Base-by-base conservation (phyloP, 768 basidiomycete genomes). In the Leccinellum luteum region DNA sequence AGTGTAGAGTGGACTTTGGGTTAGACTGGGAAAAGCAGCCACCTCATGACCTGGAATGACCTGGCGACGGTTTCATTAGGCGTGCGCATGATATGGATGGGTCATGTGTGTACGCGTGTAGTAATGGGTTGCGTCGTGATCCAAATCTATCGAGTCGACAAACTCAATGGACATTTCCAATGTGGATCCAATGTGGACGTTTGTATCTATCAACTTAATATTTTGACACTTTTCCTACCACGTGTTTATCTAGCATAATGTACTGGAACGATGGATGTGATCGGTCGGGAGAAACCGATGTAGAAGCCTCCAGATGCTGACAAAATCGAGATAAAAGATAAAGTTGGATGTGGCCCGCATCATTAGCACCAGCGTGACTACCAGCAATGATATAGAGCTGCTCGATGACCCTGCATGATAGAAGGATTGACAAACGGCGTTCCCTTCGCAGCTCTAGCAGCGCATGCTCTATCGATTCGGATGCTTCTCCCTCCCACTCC, bases 1-100 rank as follows among this genome's bases (percentile, higher is more conserved):
- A 34, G 31, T 38, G 13, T 54, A 85, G 83, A 81, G 84, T 48
- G 84, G 84, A 8, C 63, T 85, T 52, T 85, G 85, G 85, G 76
- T 85, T n/a, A 75, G 76, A 49, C 76, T 83, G 54, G 70, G 72
- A 17, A 74, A 66, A 51, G 58, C 55, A 21, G 43, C 54, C n/a
- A n/a, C 47, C 9, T 44, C 35, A 45, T 73, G 57, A 67, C 30
- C 35, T 34, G 14, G 31, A 27, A 48, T 3, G 10, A 15, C n/a
- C 9, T n/a, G n/a, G 30, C 34, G 10, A 21, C 15, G 14, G 14
- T 32, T 30, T 57, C 5, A 43, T 47, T 48, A 27, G 28, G 4
- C 15, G 9, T 48, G 28, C 8, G 19, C 15, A n/a, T 30, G 23
- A 43, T 25, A 19, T 14, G 47, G 30, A 27, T 38, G 35, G 35